These are phyloP conservation scores for Phytophthora pseudosyringae DNA, from an alignment of 352 stramenopile genomes.

Conservation along the genomic window DNA sequence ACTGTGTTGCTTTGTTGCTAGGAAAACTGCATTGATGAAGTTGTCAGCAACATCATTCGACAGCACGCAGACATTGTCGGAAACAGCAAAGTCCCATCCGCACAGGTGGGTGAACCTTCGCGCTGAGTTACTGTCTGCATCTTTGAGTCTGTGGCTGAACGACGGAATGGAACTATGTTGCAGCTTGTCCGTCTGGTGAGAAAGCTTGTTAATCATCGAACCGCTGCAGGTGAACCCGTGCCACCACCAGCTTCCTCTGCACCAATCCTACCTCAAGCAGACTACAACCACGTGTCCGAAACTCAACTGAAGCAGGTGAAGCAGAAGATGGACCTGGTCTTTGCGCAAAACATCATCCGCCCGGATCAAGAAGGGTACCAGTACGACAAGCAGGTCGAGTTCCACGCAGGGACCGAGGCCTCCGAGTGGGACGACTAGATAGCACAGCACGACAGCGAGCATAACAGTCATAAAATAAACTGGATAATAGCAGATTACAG, in stretches of 20 bases:
- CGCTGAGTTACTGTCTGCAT: too few species aligned
- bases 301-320: constrained; percentile 75
- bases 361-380: constrained; percentile 61
- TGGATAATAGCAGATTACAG: constrained; percentile 56
- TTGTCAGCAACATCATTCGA: constrained; percentile 50
- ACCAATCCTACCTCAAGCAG: constrained; percentile 53
- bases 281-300: constrained; percentile 85
- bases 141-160: neutral
- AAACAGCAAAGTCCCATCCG: constrained; percentile 44
- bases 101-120: constrained; percentile 39
- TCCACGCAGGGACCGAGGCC: constrained; percentile 48
- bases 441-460: constrained; percentile 7
- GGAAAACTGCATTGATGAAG: constrained; percentile 35
- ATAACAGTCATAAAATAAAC: constrained; percentile 60
- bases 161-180: neutral
- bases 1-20: constrained; percentile 13
- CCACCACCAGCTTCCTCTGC: constrained; percentile 2
- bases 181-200: constrained; percentile 60
- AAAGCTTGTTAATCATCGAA: constrained; percentile 42
- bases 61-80: constrained; percentile 52
- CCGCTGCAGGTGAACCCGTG: neutral
- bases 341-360: constrained; percentile 63
- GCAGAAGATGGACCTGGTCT: constrained; percentile 74
- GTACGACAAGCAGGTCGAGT: constrained; percentile 77
- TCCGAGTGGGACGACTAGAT: constrained; percentile 76